Conservation (phyloP, 805 yeast genomes). For the Wickerhamiella hasegawae region DNA sequence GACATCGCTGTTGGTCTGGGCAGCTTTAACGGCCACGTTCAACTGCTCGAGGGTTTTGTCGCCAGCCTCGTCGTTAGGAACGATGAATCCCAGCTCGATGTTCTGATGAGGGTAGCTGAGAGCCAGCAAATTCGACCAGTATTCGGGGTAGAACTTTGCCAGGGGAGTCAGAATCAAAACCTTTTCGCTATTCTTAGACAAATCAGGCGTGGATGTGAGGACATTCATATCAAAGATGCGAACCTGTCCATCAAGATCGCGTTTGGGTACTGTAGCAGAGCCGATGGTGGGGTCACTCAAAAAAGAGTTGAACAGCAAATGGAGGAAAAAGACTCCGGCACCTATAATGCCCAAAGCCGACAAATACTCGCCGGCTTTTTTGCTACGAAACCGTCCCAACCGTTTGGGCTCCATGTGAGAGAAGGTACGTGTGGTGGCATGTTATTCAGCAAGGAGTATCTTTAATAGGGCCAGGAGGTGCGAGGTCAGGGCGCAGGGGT, state of each 20-base stretch:
- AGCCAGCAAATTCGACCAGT: conserved; percentile 70
- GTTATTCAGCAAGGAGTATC: neutral
- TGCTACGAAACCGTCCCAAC: neutral
- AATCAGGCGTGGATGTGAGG: conserved; percentile 52
- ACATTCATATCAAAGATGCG: conserved; percentile 43
- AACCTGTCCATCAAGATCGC: conserved; percentile 9
- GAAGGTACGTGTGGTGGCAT: neutral
- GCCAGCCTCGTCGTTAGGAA: conserved; percentile 73
- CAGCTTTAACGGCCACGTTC: conserved; percentile 57
- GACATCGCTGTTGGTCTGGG: conserved; percentile 43
- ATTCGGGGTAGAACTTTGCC: conserved; percentile 67
- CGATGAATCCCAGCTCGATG: conserved; percentile 78
- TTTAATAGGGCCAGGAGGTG: no score
- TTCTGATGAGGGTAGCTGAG: conserved; percentile 72
- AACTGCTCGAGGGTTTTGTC: conserved; percentile 57
- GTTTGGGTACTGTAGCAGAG: neutral
- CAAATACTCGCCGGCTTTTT: neutral
- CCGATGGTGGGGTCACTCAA: neutral
- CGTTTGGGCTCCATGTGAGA: conserved; percentile 1
- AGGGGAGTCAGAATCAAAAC: conserved; percentile 81
- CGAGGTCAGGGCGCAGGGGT: no score
- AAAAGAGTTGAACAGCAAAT: neutral
- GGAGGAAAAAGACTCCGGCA: neutral
- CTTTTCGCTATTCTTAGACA: conserved; percentile 62
- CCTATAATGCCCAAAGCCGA: neutral